These are phyloP conservation scores for Fusarium gaditjirri DNA, from an alignment of 2,329 filamentous ascomycete species.

Conservation along the genomic window DNA sequence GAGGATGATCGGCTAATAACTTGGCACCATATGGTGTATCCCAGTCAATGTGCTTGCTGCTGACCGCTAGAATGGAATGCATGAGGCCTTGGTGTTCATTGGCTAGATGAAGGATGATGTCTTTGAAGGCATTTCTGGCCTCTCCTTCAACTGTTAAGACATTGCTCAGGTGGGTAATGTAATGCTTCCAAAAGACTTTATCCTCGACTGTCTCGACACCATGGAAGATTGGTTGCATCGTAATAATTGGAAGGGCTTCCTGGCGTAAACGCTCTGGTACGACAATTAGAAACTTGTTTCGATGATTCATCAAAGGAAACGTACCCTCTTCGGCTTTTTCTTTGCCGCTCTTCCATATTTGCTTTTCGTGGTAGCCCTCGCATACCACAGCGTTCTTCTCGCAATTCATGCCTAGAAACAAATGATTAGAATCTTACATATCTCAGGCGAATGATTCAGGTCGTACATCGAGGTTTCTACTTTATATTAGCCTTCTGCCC, in stretches of 20 bases:
- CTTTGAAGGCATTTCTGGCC: constrained; percentile 85
- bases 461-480: constrained; percentile 59
- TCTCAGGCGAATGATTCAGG: neutral
- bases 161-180: constrained; percentile 80
- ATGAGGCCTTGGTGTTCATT: constrained; percentile 83
- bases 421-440: constrained; percentile 17
- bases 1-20: constrained; percentile 61
- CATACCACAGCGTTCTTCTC: constrained; percentile 94
- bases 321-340: constrained; percentile 77
- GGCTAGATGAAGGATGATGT: constrained; percentile 84
- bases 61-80: constrained; percentile 88
- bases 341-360: constrained; percentile 87
- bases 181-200: constrained; percentile 83
- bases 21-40: constrained; percentile 66
- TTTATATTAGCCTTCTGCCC: constrained; percentile 8
- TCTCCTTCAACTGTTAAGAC: constrained; percentile 86
- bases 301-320: constrained; percentile 19
- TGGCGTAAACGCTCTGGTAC: constrained; percentile 61
- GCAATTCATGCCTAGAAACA: constrained; percentile 77
- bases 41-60: constrained; percentile 78
- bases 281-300: constrained; percentile 17
- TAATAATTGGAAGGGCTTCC: constrained; percentile 63
- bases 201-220: constrained; percentile 85
- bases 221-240: constrained; percentile 75
- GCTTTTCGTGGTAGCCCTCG: constrained; percentile 88